phyloP scores from a whole-genome alignment of 2,329 filamentous ascomycete genomes.

The Aureobasidium zeae region DNA sequence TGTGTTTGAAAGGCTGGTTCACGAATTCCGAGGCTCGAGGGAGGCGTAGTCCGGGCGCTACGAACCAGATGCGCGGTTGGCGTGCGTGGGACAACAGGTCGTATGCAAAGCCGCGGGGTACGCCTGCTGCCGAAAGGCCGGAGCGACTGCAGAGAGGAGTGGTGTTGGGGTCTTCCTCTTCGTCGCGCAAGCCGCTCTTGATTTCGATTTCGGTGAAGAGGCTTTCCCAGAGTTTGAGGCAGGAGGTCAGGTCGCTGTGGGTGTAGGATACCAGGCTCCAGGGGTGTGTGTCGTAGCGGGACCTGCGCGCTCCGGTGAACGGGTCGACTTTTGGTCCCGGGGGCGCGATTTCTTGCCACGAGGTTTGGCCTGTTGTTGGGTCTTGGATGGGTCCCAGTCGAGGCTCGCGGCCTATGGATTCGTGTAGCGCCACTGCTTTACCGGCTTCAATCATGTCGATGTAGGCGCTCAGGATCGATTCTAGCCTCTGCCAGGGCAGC shows the following conservation, averaged over 20 bases:
- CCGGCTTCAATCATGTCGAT: constrained; percentile 29
- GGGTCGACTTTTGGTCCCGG: constrained; percentile 15
- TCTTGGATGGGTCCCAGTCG: constrained; percentile 17
- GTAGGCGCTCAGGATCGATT: constrained; percentile 26
- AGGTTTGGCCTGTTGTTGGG: constrained; percentile 26
- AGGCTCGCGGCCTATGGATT: constrained; percentile 17
- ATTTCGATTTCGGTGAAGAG: constrained; percentile 26
- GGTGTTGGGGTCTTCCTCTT: constrained; percentile 21
- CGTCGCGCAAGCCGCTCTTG: constrained; percentile 20
- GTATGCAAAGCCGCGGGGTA: constrained; percentile 27
- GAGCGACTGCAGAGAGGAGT: constrained; percentile 24
- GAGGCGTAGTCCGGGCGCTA: constrained; percentile 27
- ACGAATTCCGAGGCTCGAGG: constrained; percentile 28
- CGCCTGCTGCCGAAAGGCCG: constrained; percentile 24
- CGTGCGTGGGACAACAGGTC: constrained; percentile 26
- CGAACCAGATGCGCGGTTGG: constrained; percentile 25
- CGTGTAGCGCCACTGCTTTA: constrained; percentile 27
- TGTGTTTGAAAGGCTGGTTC: constrained; percentile 27
- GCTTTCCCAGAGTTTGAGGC: constrained; percentile 24
- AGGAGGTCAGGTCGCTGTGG: constrained; percentile 23
- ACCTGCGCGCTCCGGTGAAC: constrained; percentile 16
- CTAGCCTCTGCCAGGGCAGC: constrained; percentile 29
- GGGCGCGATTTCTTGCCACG: constrained; percentile 22
- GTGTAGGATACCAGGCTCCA: constrained; percentile 29
- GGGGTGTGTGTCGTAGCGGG: constrained; percentile 22